Evolutionary conservation across 495 filamentous ascomycete species (phyloP), one percentile per base, ranked within the genome.

Genomic region (Gamarada debralockiae): DNA sequence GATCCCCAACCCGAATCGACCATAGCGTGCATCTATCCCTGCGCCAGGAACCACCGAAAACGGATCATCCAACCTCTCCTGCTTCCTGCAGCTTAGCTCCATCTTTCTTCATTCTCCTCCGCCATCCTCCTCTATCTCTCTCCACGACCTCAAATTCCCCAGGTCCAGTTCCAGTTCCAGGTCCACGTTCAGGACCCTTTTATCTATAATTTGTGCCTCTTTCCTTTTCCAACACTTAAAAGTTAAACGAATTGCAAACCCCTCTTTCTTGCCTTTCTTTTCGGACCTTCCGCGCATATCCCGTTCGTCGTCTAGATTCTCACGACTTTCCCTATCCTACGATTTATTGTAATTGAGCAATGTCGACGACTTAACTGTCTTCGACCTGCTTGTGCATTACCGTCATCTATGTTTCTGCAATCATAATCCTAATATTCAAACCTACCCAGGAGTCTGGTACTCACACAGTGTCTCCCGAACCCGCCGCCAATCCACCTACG

Each of bases 311-410:
- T 42, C 31, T 23, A 21, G 41, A 37, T 25, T 20, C 46, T 21
- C 23, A 40, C 23, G 34, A 23, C 15, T 10, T 48, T 29, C 18
- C 22, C 25, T 22, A 44, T 20, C 7, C 25, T 17, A n/a, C 17
- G 33, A 34, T 38, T 53, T 23, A 12, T 48, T 42, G 20, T 51
- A 51, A 50, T 56, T 31, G 51, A 60, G 52, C 52, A 52, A 20
- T 18, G 54, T 56, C 44, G 59, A 62, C 55, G 59, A 23, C 59
- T 62, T 62, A 9, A 57, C 34, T 62, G 59, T 57, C 59, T 50
- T 62, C 41, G 58, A 48, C 54, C 48, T 55, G 54, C 51, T 57
- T 25, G n/a, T 27, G 13, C 9, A 24, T 39, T 12, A 18, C 23
- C 34, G 25, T 41, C 33, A 31, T 39, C 24, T 24, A 58, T 58